Evolutionary conservation across 305 asterid species (phyloP).

Genomic region (Ajuga reptans): DNA sequence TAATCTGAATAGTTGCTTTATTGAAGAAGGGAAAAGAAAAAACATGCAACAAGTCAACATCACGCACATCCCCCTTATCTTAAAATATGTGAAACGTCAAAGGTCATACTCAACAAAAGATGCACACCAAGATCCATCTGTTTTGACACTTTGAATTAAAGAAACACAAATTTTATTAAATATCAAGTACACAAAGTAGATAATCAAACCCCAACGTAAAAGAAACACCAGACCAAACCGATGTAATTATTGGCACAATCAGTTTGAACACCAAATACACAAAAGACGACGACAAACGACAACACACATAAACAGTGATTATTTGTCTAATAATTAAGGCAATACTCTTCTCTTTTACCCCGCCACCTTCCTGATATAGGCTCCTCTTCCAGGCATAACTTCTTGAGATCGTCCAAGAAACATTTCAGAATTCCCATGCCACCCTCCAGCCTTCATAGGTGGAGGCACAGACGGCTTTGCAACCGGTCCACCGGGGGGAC

Average conservation of each 20-base stretch:
- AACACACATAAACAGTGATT: neutral
- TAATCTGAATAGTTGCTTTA: too few relatives aligned
- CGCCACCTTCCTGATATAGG: conserved; percentile 39
- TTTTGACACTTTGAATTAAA: too few relatives aligned
- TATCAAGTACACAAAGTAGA: too few relatives aligned
- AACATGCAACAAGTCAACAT: neutral
- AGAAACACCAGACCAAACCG: neutral
- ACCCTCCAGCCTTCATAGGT: conserved; percentile 95
- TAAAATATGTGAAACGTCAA: too few relatives aligned
- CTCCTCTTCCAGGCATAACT: conserved; percentile 29
- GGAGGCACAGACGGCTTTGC: conserved; percentile 43
- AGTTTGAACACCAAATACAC: neutral
- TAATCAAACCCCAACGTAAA: neutral
- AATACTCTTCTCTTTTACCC: conserved; percentile 19
- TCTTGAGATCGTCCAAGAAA: conserved; percentile 51
- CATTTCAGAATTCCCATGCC: conserved; percentile 55
- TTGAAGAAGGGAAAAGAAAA: too few relatives aligned
- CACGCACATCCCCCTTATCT: too few relatives aligned
- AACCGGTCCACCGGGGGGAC: conserved; percentile 33
- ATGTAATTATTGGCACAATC: neutral
- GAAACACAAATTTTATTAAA: too few relatives aligned
- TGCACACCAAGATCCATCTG: too few relatives aligned
- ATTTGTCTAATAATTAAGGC: neutral
- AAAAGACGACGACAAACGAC: neutral
- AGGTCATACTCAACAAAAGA: too few relatives aligned